Evolutionary conservation across 2,329 filamentous ascomycete species (phyloP), one percentile per base, ranked within the genome.

Genomic region (Trichoderma oligosporum): DNA sequence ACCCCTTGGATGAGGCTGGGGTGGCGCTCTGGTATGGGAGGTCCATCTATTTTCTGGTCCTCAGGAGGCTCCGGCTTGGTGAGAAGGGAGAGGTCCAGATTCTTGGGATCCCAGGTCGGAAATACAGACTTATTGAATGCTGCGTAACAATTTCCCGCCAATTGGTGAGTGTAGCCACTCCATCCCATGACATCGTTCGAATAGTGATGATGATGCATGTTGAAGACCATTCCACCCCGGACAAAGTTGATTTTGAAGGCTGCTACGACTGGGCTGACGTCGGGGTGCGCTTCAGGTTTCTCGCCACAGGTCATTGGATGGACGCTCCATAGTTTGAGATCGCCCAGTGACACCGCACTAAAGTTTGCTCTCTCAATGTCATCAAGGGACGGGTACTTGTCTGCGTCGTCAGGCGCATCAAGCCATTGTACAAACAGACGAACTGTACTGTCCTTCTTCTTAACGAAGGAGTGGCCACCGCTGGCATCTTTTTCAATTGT

Each of bases 181-280:
- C 35, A 51, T 9, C 55, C 55, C 38, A 44, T 44, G 7, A 35
- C 55, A 36, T 57, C 55, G 14, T 35, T 44, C 0, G 46, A 33
- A 36, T 51, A 57, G 45, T 57, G 46, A 2, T 57, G 55, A 6
- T 35, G 25, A 12, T 51, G 36, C 25, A 44, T 36, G 12, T 33
- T 52, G 6, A 57, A 4, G 7, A 57, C 25, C 25, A 57, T 3
- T 4, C 55, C 55, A 0, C 47, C 55, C 1, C 45, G 4, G 0
- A 57, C 35, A 25, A 57, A 57, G 46, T 51, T 57, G 20, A 53
- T 29, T 27, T 57, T 51, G 36, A 57, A 57, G 2, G 41, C 54
- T 2, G 54, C 2, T 1, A 52, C 54, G 20, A 9, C 16, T 1
- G 54, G 54, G 1, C 4, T 8, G 4, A 18, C 33, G 3, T 25